A percentile compares a stretch with the other conserved stretches of the same genome.
Conservation (phyloP, 2,329 filamentous ascomycete species). For the Pseudopyrenochaeta lycopersici region DNA sequence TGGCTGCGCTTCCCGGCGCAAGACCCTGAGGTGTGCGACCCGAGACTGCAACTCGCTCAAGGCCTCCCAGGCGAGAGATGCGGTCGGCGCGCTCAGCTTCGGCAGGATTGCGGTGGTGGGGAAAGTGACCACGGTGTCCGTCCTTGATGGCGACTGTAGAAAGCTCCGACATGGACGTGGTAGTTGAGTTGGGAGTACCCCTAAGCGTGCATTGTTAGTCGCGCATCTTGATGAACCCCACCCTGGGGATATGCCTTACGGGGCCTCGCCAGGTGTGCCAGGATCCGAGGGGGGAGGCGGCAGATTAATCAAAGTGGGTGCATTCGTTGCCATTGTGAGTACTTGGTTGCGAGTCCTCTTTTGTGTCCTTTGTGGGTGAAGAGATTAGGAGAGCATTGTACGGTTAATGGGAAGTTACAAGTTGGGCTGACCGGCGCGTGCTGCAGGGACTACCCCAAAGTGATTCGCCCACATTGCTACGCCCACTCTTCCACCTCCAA, state of each 20-base stretch:
- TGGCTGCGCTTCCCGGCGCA: slow-evolving; percentile 55
- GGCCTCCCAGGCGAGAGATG: slow-evolving; percentile 91
- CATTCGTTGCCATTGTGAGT: slow-evolving; percentile 42
- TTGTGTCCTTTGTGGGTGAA: slow-evolving; percentile 7
- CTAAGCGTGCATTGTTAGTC: slow-evolving; percentile 56
- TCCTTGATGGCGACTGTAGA: slow-evolving; percentile 97
- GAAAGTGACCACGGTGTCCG: slow-evolving; percentile 84
- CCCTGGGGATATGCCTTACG: slow-evolving; percentile 66
- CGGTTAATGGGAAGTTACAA: slow-evolving; percentile 4
- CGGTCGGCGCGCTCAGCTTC: slow-evolving; percentile 94
- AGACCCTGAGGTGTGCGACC: slow-evolving; percentile 61
- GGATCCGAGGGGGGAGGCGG: slow-evolving; percentile 83
- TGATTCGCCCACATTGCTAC: no score
- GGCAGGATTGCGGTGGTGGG: slow-evolving; percentile 72
- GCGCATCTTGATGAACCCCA: slow-evolving; percentile 11
- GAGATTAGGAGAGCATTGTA: slow-evolving; percentile 13
- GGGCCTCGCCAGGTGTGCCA: slow-evolving; percentile 87
- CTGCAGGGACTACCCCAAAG: no score
- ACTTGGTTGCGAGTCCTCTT: neutral
- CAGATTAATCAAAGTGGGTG: slow-evolving; percentile 81
- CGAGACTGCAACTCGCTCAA: slow-evolving; percentile 84
- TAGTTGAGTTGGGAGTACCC: slow-evolving; percentile 91
- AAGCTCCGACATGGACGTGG: slow-evolving; percentile 88
- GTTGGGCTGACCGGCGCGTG: slow-evolving; percentile 2
- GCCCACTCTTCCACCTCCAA: no score